A percentile compares a stretch with the other conserved stretches of the same genome.
Conservation (phyloP, 805 yeast species). For the Ogataea methanolica region DNA sequence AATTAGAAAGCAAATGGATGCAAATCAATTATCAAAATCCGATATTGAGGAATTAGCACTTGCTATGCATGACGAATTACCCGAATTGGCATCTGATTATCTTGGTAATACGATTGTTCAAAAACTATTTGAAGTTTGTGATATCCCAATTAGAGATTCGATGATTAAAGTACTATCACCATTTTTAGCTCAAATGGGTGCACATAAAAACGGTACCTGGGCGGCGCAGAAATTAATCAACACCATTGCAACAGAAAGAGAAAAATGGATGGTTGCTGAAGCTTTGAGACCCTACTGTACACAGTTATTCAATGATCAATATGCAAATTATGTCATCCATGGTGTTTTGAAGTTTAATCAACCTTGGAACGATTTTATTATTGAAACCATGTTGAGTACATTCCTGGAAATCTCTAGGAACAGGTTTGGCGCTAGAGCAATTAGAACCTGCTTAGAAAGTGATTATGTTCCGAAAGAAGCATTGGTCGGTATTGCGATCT, state of each 20-base stretch:
- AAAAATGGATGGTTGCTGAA: constrained; percentile 59
- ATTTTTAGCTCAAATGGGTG: constrained; percentile 83
- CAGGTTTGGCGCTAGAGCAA: constrained; percentile 92
- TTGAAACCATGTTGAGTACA: constrained; percentile 73
- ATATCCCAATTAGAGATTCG: constrained; percentile 67
- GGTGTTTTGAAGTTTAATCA: constrained; percentile 83
- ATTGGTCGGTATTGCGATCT: constrained; percentile 64
- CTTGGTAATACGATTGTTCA: constrained; percentile 95
- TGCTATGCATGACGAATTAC: constrained; percentile 82
- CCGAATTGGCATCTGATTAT: constrained; percentile 88
- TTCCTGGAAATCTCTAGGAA: constrained; percentile 81
- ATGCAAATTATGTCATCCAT: constrained; percentile 94
- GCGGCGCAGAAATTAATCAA: constrained; percentile 95
- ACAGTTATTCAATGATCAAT: constrained; percentile 87
- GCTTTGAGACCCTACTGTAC: constrained; percentile 78
- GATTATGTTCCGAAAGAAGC: constrained; percentile 64
- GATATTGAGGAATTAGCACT: constrained; percentile 80
- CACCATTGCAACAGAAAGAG: constrained; percentile 54
- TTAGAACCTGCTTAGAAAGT: constrained; percentile 87
- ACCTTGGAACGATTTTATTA: constrained; percentile 86
- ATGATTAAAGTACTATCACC: constrained; percentile 78
- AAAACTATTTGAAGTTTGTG: constrained; percentile 71
- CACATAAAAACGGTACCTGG: constrained; percentile 98
- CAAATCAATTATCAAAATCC: constrained; percentile 43
- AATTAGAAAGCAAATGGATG: constrained; percentile 68